Evolutionary conservation across 75 land plant species (phyloP).

Genomic region (Picea sitchensis): DNA sequence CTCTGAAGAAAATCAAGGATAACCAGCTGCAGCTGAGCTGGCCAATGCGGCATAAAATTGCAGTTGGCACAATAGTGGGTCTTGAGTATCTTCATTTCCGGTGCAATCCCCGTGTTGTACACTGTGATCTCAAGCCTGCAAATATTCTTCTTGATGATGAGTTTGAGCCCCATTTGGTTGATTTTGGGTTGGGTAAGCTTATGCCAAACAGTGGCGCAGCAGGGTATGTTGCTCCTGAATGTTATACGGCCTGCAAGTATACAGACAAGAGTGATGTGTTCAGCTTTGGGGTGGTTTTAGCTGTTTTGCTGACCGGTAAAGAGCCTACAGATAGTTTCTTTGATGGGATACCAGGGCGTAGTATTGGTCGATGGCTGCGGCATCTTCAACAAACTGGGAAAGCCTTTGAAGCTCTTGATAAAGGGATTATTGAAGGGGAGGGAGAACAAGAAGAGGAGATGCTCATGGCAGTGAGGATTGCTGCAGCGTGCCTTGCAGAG

Average conservation of each 20-base stretch:
- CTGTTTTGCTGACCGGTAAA: constrained; percentile 52
- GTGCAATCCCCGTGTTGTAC: constrained; percentile 42
- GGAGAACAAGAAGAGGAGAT: constrained; percentile 64
- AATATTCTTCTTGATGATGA: constrained; percentile 63
- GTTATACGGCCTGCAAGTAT: constrained; percentile 59
- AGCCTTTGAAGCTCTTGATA: constrained; percentile 51
- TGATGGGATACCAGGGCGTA: constrained; percentile 22
- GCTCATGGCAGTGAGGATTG: constrained; percentile 66
- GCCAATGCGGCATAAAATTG: constrained; percentile 52
- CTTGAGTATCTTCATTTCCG: constrained; percentile 57
- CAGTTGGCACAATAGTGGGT: constrained; percentile 57
- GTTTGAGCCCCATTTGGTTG: constrained; percentile 62
- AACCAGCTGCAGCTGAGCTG: constrained; percentile 42
- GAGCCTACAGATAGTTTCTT: constrained; percentile 67
- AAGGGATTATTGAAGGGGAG: constrained; percentile 38
- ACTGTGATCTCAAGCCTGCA: constrained; percentile 50
- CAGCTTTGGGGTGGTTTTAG: constrained; percentile 71
- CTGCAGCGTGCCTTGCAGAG: constrained; percentile 48
- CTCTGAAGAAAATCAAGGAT: constrained; percentile 34
- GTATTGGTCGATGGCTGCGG: constrained; percentile 52
- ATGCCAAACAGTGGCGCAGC: constrained; percentile 32
- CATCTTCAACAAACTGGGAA: constrained; percentile 63
- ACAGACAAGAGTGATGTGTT: constrained; percentile 73
- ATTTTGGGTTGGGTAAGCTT: constrained; percentile 52
- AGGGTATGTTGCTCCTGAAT: constrained; percentile 65